Evolutionary conservation across 192 early-diverging fungal genomes (phyloP), one percentile per base, ranked within the genome.

Genomic region (Backusella parvicylindrica): DNA sequence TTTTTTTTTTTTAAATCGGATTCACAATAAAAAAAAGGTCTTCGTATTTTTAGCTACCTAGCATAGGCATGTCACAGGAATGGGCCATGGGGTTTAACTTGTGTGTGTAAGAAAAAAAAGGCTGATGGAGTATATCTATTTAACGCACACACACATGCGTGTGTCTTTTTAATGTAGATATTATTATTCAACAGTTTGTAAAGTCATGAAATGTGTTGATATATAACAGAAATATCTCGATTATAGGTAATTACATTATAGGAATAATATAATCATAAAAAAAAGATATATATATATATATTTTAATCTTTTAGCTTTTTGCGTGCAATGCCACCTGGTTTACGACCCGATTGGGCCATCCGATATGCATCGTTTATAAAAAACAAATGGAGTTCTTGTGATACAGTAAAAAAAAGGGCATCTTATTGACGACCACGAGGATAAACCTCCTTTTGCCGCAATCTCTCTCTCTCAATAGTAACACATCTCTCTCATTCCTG

Each of bases 401-500:
- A 84, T 87, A 21, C 85, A 92, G 71, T 47, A 47, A 47, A 47
- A 47, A 47, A 47, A 47, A 47, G 94, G 94, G 91, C 94, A 77
- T 74, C 94, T 94, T n/a, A 64, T 97, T 31, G 81, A 80, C 13
- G 84, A 82, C 32, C 85, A 88, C 66, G 84, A 89, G 37, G 87
- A 84, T 49, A 90, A 93, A 0, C 95, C 95, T 30, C 95, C 95
- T 18, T 95, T 89, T 75, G 71, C 91, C 3, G 81, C 94, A n/a
- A 85, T 88, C 90, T 12, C 77, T 88, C 90, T 12, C 77, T 87
- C 68, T 95, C 94, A 84, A 79, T 71, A 2, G 21, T 23, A 37
- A 26, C 66, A 71, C 5, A 26, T 16, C 6, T 21, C n/a, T 21
- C n/a, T 68, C 32, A 68, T 33, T 68, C 21, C 13, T 12, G 12